A percentile compares a stretch with the other conserved stretches of the same genome.
These are phyloP conservation scores for Leptographium wingfieldii DNA, from an alignment of 2,329 filamentous ascomycete genomes.

Conservation along the genomic window DNA sequence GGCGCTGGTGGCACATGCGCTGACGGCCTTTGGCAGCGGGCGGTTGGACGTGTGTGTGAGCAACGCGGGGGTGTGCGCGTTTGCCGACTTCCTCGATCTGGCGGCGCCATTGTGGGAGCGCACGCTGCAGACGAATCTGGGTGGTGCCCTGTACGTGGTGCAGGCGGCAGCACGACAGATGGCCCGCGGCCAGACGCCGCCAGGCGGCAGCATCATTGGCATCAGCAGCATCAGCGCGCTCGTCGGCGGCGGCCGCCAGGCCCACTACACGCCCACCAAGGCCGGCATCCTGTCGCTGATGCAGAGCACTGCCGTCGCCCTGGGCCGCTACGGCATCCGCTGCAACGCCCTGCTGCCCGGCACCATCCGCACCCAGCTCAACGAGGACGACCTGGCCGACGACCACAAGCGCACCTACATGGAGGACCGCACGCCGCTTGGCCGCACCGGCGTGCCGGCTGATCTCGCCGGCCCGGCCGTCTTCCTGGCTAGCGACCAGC, in stretches of 20 bases:
- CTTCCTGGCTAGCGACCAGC: conserved; percentile 52
- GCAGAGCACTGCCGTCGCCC: conserved; percentile 53
- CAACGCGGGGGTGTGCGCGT: conserved; percentile 82
- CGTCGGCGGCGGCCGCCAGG: conserved; percentile 53
- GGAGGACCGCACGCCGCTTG: conserved; percentile 54
- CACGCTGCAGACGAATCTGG: conserved; percentile 70
- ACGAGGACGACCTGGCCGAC: conserved; percentile 53
- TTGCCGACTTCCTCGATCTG: conserved; percentile 73
- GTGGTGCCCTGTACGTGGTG: conserved; percentile 76
- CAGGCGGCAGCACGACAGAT: conserved; percentile 80
- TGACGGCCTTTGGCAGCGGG: conserved; percentile 41
- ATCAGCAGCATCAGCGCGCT: conserved; percentile 37
- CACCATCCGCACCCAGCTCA: conserved; percentile 57
- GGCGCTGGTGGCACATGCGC: conserved; percentile 52
- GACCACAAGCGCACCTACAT: conserved; percentile 53
- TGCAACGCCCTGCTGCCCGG: conserved; percentile 60
- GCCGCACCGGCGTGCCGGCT: conserved; percentile 43
- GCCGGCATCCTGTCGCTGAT: conserved; percentile 56
- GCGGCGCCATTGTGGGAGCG: conserved; percentile 54
- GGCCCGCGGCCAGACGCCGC: conserved; percentile 45
- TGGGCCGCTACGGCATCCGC: conserved; percentile 52
- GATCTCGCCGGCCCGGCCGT: conserved; percentile 62
- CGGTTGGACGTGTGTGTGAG: conserved; percentile 69
- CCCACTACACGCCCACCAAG: conserved; percentile 63
- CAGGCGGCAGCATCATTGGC: conserved; percentile 60